These are phyloP conservation scores for Tephrocybe sp. DNA, from an alignment of 768 basidiomycete species.

Conservation along the genomic window DNA sequence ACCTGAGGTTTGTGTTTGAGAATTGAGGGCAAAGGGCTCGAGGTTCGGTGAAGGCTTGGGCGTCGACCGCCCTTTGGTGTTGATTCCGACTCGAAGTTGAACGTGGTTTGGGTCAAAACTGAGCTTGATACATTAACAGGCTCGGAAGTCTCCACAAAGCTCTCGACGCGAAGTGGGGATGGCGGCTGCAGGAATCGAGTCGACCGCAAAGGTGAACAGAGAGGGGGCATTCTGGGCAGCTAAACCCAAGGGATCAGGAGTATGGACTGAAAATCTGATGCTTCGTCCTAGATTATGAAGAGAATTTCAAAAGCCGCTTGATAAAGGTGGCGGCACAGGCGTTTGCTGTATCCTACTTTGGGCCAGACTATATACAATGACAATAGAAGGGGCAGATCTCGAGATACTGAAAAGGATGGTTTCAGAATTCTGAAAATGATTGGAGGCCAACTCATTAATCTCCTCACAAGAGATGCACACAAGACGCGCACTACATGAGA, in stretches of 20 bases:
- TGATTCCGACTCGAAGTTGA: not conserved
- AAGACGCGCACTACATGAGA: not conserved
- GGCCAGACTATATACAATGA: not conserved
- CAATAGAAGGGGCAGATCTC: not conserved
- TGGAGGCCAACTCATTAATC: not conserved
- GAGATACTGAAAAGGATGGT: conserved; percentile 1
- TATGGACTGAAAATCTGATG: not conserved
- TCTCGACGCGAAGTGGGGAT: not conserved
- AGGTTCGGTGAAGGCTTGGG: conserved; percentile 6
- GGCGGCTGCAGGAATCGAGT: conserved; percentile 1
- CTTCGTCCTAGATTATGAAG: not conserved
- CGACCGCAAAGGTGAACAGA: not conserved
- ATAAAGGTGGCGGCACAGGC: not conserved
- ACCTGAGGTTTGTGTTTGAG: conserved; percentile 4
- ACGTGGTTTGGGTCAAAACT: not conserved
- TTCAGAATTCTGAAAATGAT: too few relatives aligned
- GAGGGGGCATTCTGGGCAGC: not conserved
- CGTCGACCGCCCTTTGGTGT: not conserved
- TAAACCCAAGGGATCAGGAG: not conserved
- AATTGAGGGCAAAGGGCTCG: conserved; percentile 7
- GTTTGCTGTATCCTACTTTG: not conserved
- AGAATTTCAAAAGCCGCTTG: not conserved
- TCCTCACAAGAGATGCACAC: not conserved
- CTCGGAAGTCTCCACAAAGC: not conserved
- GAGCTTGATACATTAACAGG: not conserved